Base-by-base conservation (phyloP, 2,329 filamentous ascomycete genomes). In the Meredithiella fracta region DNA sequence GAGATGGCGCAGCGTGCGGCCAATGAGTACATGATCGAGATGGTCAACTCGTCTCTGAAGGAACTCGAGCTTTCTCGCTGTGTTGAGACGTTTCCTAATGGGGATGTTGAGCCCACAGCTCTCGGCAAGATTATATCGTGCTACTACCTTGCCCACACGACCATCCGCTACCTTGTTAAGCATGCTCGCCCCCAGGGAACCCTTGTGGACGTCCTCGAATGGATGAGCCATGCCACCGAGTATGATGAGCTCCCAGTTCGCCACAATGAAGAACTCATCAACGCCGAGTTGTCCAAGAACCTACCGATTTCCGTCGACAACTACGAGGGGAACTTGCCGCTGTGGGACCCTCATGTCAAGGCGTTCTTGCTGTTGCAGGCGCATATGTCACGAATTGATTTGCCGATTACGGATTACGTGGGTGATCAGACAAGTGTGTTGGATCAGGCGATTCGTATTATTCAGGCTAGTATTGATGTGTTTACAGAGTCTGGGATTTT, bases 291-390 rank as follows among this genome's bases (percentile, higher is more conserved):
- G 2, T 88, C 89, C 5, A 79, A 82, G 58, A 88, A 89, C 60
- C 72, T 98, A 0, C 86, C 89, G 0, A 75, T 78, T 59, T 70
- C 75, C 0, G 77, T 73, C 3, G 69, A 69, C 17, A 67, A 70
- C 3, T 79, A 92, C 54, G 58, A 59, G n/a, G 57, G 57, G 11
- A 82, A 81, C 8, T 72, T 96, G 42, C 91, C 91, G 1, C 86
- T 98, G 82, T 98, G 92, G 92, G 92, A 98, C 70, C 92, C 92
- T 0, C 92, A 98, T 65, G 88, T 97, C 65, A 98, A 98, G 68
- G 82, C 92, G 0, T 97, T 96, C 71, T 72, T 98, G 38, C 76
- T 98, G 1, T 76, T 98, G 0, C 94, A 98, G 68, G 89, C 92
- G 0, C 89, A 96, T 69, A 94, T 98, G 79, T 88, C 86, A 20